Evolutionary conservation across 495 filamentous ascomycete species (phyloP).

Genomic region (Emericellopsis terricola): DNA sequence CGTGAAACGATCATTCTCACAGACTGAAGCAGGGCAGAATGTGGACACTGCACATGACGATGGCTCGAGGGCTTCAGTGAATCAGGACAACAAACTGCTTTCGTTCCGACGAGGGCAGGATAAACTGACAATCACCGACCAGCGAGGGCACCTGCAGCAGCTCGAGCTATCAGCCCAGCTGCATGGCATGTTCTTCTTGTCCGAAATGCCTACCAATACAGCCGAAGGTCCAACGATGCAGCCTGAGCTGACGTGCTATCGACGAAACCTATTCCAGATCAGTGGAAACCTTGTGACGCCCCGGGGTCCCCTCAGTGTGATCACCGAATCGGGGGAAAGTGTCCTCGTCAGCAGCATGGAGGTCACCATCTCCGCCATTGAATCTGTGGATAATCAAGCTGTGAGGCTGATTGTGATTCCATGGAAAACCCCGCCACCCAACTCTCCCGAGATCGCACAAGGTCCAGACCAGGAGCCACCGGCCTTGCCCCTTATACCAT

Average conservation of each 20-base stretch:
- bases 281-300: slow-evolving; percentile 72
- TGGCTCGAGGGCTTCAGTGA: slow-evolving; percentile 29
- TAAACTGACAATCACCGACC: slow-evolving; percentile 37
- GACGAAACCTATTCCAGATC: slow-evolving; percentile 83
- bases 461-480: slow-evolving; percentile 35
- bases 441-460: slow-evolving; percentile 37
- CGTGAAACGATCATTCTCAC: slow-evolving; percentile 31
- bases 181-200: slow-evolving; percentile 92
- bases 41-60: slow-evolving; percentile 35
- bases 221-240: slow-evolving; percentile 48
- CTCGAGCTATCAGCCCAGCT: slow-evolving; percentile 62
- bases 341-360: slow-evolving; percentile 68
- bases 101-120: slow-evolving; percentile 33
- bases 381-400: slow-evolving; percentile 76
- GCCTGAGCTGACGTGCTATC: slow-evolving; percentile 79
- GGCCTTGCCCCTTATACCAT: slow-evolving; percentile 56
- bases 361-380: slow-evolving; percentile 67
- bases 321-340: slow-evolving; percentile 63
- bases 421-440: slow-evolving; percentile 82
- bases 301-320: slow-evolving; percentile 52
- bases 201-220: slow-evolving; percentile 58
- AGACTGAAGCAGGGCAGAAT: slow-evolving; percentile 26
- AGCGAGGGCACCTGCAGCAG: slow-evolving; percentile 33
- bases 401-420: slow-evolving; percentile 89
- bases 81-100: slow-evolving; percentile 37